Base-by-base conservation (phyloP, 2,329 filamentous ascomycete species). In the Pseudogymnoascus sp. region DNA sequence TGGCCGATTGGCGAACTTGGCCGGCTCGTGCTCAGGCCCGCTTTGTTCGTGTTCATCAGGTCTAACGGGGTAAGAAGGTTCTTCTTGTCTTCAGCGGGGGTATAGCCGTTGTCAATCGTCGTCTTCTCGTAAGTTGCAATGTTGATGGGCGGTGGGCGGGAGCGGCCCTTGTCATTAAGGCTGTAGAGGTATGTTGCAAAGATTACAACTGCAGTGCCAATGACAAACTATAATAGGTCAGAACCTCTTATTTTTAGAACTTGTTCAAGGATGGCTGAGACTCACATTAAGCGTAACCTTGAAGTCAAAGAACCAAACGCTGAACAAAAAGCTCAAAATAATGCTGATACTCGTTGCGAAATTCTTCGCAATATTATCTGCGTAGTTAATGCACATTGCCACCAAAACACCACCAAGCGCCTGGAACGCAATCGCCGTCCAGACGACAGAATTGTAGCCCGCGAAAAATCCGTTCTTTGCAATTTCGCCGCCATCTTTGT, bases 311-410 rank as follows among this genome's bases (percentile, higher is more conserved):
- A 96, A 89, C 77, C 86, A 88, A 1, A 96, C 83, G 73, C 92
- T 96, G 62, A 90, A 90, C 13, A 97, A 69, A 68, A 93, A 92
- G 73, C 90, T 96, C 61, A 97, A 79, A 64, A 97, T 80, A 67
- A 98, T 96, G 72, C 92, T 96, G 67, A 96, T 90, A 71, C 90
- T 95, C 4, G 92, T 93, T 4, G 93, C 92, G 77, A 96, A 93
- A 74, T 95, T 96, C 80, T 96, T 96, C 65, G 91, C 88, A 73
- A 96, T 96, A 72, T 95, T 96, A 78, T 95, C 90, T 4, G 90
- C 87, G 73, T 92, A 90, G 67, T 89, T 90, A 75, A 95, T 89
- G 73, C 89, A 90, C 66, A 95, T 81, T 1, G 89, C 90, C 8
- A 91, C 88, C n/a, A 96, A 79, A 28, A 98, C 83, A 23, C 93